These are phyloP conservation scores for Alternaria triticina DNA, from an alignment of 2,329 filamentous ascomycete genomes.

Conservation along the genomic window DNA sequence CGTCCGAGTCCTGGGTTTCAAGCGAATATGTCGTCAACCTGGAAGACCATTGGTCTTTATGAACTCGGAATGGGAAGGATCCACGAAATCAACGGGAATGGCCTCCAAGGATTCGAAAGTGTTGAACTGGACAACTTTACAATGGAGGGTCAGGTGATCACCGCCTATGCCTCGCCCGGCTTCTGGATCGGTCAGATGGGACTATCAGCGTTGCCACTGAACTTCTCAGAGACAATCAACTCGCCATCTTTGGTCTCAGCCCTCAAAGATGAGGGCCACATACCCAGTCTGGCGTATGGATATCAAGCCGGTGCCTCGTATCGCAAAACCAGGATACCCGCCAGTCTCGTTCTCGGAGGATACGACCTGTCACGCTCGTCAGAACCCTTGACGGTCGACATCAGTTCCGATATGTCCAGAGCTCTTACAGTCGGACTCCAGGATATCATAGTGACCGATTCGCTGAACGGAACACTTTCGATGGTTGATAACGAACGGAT, in stretches of 20 bases:
- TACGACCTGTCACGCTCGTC: neutral
- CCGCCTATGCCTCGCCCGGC: neutral
- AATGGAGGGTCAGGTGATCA: neutral
- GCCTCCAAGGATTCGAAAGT: neutral
- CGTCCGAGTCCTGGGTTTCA: neutral
- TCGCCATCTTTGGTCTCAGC: neutral
- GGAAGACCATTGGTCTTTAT: neutral
- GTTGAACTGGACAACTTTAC: neutral
- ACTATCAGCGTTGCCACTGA: neutral
- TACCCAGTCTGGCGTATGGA: neutral
- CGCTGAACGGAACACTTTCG: neutral
- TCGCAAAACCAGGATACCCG: neutral
- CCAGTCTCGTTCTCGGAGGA: neutral
- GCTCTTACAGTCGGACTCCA: neutral
- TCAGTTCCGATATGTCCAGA: neutral
- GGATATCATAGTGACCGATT: neutral
- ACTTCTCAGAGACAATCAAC: neutral
- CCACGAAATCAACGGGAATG: neutral
- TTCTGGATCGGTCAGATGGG: neutral
- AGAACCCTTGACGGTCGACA: neutral
- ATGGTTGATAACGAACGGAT: neutral
- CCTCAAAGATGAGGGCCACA: neutral
- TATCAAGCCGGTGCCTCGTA: conserved; percentile 1
- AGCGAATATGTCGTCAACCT: conserved; percentile 4
- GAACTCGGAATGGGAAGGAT: neutral